Evolutionary conservation across 305 asterid species (phyloP), one percentile per base, ranked within the genome.

Genomic region (Striga hermonthica): DNA sequence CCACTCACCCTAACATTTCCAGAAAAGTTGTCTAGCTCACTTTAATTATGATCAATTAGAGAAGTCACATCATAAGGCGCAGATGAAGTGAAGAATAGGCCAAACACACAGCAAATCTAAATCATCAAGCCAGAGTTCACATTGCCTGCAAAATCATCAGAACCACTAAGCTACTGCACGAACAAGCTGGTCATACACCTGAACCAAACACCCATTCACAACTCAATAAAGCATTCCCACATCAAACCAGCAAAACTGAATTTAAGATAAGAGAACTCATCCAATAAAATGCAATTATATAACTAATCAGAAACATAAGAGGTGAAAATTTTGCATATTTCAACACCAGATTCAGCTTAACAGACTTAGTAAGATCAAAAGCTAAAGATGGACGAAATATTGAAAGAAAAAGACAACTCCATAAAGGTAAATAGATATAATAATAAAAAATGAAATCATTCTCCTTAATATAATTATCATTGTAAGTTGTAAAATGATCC

Each of bases 141-240:
- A 80, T 72, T 78, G 83, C 79, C 91, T 74, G 82, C 86, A 81
- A 82, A 81, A 72, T 75, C 84, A 79, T 86, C 89, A 82, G 82
- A 83, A 80, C 73, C 88, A 84, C 77, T 79, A 86, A 84, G 81
- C 82, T 82, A 84, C 85, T 71, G 86, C 92, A 71, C 81, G 87
- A 74, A 84, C 82, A 84, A 78, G 89, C 93, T 71, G 79, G 62
- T 80, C 82, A 76, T 50, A 83, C 70, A 81, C 87, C 92, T 86
- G 90, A 83, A 79, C 76, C 82, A 83, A 80, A 83, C 82, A 84
- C 81, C 76, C 85, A 83, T 81, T 75, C 73, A 76, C 81, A 80
- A 59, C 82, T 77, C 64, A 81, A 81, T 72, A 74, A 49, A 72
- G 74, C 84, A 80, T 72, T 82, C 78, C 72, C 1, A 75, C 82